Evolutionary conservation across 768 basidiomycete genomes (phyloP).

Genomic region (Boletus insuetus): DNA sequence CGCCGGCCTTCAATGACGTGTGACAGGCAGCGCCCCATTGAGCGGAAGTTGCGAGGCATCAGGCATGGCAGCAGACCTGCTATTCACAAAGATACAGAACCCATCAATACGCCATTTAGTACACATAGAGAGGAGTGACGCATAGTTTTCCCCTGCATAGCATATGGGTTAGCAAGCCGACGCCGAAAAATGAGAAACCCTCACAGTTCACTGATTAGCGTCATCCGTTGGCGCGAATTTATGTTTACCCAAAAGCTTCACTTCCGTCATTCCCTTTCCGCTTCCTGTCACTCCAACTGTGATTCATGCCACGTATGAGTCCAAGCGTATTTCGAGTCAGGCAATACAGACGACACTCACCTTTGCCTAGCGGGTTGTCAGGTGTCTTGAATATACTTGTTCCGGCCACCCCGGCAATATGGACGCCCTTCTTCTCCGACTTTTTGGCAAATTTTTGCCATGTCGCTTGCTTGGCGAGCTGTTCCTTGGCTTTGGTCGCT

Average conservation of each 20-base stretch:
- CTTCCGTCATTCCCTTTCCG: conserved; percentile 86
- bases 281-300: conserved; percentile 89
- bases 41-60: conserved; percentile 9
- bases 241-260: conserved; percentile 65
- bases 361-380: conserved; percentile 84
- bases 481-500: conserved; percentile 87
- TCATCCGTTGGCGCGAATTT: conserved; percentile 62
- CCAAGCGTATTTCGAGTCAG: background rate
- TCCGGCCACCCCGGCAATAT: conserved; percentile 84
- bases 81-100: conserved; percentile 26
- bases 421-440: conserved; percentile 87
- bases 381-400: conserved; percentile 95
- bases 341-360: conserved; percentile 42
- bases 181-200: background rate
- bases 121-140: conserved; percentile 22
- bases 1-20: conserved; percentile 13
- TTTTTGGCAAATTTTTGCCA: conserved; percentile 98
- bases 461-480: conserved; percentile 74
- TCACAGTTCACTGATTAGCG: conserved; percentile 29
- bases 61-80: conserved; percentile 20
- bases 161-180: conserved; percentile 9
- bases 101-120: conserved; percentile 23
- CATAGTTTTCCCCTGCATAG: conserved; percentile 12
- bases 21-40: conserved; percentile 10
- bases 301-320: conserved; percentile 16